A percentile compares a stretch with the other conserved stretches of the same genome.
Evolutionary conservation across 305 asterid species (phyloP).

Genomic region (Solanum hybrid): DNA sequence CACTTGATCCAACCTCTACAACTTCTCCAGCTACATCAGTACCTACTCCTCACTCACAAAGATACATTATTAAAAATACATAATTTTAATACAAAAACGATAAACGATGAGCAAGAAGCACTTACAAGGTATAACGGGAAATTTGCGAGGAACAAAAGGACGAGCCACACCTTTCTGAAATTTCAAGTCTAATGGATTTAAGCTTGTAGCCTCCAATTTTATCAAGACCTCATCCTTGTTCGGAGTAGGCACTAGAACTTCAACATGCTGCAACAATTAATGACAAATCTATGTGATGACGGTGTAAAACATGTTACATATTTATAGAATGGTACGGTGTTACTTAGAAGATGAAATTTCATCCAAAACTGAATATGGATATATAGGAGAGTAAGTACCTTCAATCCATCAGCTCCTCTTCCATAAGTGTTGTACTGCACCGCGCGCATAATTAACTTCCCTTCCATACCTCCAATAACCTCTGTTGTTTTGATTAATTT

Average conservation of each 20-base stretch:
- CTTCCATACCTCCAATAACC: conserved; percentile 15
- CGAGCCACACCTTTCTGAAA: neutral
- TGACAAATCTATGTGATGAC: no score
- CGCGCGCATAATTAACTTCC: conserved; percentile 37
- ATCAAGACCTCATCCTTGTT: neutral
- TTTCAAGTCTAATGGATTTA: neutral
- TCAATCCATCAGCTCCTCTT: conserved; percentile 38
- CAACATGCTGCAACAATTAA: neutral
- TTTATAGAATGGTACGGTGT: neutral
- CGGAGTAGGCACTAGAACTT: neutral
- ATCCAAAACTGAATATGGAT: neutral
- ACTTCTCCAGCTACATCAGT: neutral
- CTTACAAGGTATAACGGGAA: neutral
- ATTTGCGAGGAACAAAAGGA: neutral
- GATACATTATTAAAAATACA: neutral
- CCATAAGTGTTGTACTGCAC: conserved; percentile 32
- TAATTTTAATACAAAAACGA: no score
- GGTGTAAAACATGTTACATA: neutral
- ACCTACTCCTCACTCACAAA: neutral
- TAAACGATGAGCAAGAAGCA: no score
- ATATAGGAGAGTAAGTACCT: conserved; percentile 17
- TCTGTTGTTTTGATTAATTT: neutral
- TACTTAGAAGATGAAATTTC: neutral
- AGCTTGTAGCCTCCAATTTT: neutral
- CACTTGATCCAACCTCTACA: neutral